Percentiles rank a stretch among this genome's conserved stretches.
Conservation (phyloP, 768 basidiomycete genomes). For the Cystofilobasidium macerans region DNA sequence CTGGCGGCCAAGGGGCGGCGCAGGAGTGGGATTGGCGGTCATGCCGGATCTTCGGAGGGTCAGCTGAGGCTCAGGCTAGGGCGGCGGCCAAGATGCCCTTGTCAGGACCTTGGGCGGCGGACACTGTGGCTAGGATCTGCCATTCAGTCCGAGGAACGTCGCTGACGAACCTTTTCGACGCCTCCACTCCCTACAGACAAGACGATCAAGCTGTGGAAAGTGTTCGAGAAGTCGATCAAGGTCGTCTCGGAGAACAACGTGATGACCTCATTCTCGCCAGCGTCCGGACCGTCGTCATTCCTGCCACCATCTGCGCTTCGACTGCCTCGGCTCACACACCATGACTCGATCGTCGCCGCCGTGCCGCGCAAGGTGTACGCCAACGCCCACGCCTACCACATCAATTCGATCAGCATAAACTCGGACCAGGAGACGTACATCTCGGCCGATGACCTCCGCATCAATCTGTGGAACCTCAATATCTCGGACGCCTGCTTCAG, state of each 20-base stretch:
- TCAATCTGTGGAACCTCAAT: conserved; percentile 97
- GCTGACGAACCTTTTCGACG: too few relatives aligned
- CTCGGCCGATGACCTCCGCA: conserved; percentile 91
- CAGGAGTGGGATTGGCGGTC: too few relatives aligned
- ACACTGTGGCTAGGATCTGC: too few relatives aligned
- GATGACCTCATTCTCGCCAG: conserved; percentile 38
- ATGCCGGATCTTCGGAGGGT: too few relatives aligned
- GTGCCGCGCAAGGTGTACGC: conserved; percentile 98
- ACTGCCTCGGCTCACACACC: conserved; percentile 80
- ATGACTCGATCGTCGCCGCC: conserved; percentile 97
- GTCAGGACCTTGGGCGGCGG: too few relatives aligned
- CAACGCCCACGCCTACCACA: conserved; percentile 98
- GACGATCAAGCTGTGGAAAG: conserved; percentile 99
- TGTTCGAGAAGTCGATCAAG: conserved; percentile 94
- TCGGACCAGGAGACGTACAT: conserved; percentile 99
- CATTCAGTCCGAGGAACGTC: too few relatives aligned
- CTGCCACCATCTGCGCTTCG: conserved; percentile 43
- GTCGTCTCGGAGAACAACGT: conserved; percentile 97
- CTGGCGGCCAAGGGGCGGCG: too few relatives aligned
- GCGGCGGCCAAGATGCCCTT: too few relatives aligned
- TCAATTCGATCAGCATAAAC: conserved; percentile 98
- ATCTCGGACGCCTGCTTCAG: conserved; percentile 99
- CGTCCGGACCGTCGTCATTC: conserved; percentile 9
- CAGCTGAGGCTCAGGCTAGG: too few relatives aligned
- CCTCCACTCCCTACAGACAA: conserved; percentile 55